Evolutionary conservation across 495 filamentous ascomycete genomes (phyloP).

Genomic region (Aspergillus funiculosus): DNA sequence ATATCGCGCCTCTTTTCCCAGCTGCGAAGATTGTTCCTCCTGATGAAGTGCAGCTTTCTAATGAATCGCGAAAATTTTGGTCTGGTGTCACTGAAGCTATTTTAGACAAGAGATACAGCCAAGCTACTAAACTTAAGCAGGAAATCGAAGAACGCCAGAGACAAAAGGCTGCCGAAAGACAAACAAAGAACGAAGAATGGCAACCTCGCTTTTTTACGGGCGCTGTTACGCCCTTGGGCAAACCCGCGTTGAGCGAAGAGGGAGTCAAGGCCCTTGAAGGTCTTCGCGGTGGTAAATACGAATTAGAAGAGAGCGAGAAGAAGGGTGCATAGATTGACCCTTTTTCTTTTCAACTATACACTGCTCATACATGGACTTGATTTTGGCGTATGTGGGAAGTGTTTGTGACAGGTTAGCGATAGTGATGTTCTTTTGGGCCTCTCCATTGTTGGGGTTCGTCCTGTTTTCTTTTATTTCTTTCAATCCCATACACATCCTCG

Average conservation of each 20-base stretch:
- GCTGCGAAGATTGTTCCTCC: conserved; percentile 75
- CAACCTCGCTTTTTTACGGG: conserved; percentile 86
- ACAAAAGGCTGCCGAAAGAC: conserved; percentile 72
- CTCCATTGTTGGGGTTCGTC: background rate
- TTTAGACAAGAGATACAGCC: conserved; percentile 68
- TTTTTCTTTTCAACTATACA: conserved; percentile 6
- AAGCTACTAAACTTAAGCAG: conserved; percentile 80
- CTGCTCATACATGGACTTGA: conserved; percentile 5
- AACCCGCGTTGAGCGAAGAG: conserved; percentile 73
- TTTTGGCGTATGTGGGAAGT: conserved; percentile 1
- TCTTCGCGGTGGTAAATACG: conserved; percentile 57
- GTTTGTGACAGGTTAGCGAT: background rate
- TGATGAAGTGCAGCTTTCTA: conserved; percentile 65
- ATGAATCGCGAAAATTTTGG: conserved; percentile 91
- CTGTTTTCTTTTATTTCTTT: conserved; percentile 1
- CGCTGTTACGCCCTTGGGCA: conserved; percentile 64
- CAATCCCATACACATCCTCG: background rate
- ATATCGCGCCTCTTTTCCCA: conserved; percentile 73
- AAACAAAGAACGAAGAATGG: conserved; percentile 61
- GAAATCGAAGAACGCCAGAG: conserved; percentile 90
- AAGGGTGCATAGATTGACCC: conserved; percentile 35
- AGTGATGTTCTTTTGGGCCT: conserved; percentile 5
- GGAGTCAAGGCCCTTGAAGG: conserved; percentile 64
- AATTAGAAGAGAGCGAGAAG: conserved; percentile 42
- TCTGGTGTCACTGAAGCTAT: conserved; percentile 83